Base-by-base conservation (phyloP, 2,329 filamentous ascomycete species). In the Epicoccum nigrum region DNA sequence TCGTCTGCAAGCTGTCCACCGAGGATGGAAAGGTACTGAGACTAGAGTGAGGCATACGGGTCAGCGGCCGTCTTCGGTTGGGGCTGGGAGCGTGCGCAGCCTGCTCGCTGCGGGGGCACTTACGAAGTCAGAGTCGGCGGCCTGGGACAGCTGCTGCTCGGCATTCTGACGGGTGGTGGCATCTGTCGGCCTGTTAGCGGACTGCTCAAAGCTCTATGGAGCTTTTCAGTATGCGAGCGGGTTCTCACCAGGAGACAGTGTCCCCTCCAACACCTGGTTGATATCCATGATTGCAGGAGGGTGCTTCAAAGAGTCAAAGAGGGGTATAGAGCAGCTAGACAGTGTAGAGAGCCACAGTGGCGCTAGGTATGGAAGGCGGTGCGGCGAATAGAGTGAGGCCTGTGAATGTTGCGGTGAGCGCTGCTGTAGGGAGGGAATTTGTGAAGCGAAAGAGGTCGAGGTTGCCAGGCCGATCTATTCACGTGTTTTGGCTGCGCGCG, bases 221-320 rank as follows among this genome's bases (percentile, higher is more conserved):
- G n/a, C n/a, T n/a, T n/a, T n/a, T n/a, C 40, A 31, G 48, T 35
- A 50, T 41, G 44, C 45, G 16, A 34, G 43, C 44, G 58, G 47
- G 39, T 49, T 70, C 88, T 76, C 81, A 97, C 94, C 93, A 74
- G 92, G 84, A 73, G 92, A 95, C 79, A 97, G 86, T 77, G 94
- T 97, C 82, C 92, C 93, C 79, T 91, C 86, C 82, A 99, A 89
- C 81, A 99, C 93, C 81, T 92, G 88, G 82, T 93, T 96, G 82
- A 97, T 95, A 81, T 97, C 91, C 89, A 95, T 92, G 81, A 85
- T 91, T 76, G 72, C 59, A 62, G 63, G 65, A 67, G 68, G 67
- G 66, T 51, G 60, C 51, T 55, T 57, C 46, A 44, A 51, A 51
- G 59, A 51, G 30, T 56, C 52, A 60, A 57, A 59, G 59, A 59